These are phyloP conservation scores for Cladosporium sp. DNA, from an alignment of 2,329 filamentous ascomycete species.

Conservation along the genomic window DNA sequence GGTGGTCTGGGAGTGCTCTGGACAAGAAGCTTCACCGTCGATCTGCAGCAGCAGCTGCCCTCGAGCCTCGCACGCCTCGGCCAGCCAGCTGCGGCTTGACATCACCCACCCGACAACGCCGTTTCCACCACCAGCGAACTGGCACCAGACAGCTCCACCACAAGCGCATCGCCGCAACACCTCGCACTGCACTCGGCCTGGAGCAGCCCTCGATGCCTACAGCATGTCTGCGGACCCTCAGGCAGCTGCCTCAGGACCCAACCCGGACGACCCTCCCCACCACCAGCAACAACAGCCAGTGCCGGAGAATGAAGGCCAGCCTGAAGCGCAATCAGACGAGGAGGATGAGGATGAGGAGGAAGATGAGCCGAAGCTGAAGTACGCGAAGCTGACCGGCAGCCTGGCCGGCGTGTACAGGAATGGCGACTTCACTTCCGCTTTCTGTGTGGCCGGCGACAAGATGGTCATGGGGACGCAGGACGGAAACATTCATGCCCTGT, in stretches of 20 bases:
- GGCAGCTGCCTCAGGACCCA: slow-evolving; percentile 17
- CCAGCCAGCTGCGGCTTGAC: slow-evolving; percentile 5
- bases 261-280: slow-evolving; percentile 2
- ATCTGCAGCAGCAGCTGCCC: neutral
- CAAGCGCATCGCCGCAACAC: neutral
- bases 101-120: neutral
- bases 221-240: slow-evolving; percentile 32
- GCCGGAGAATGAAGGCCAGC: neutral
- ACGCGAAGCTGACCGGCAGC: slow-evolving; percentile 75
- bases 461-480: slow-evolving; percentile 97
- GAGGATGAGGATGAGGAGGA: slow-evolving; percentile 69
- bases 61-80: neutral
- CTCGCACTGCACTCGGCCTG: neutral
- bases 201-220: slow-evolving; percentile 11
- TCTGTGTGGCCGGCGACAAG: slow-evolving; percentile 88
- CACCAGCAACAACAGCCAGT: neutral
- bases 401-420: slow-evolving; percentile 81
- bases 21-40: neutral
- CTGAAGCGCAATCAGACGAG: neutral
- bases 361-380: slow-evolving; percentile 91
- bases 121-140: neutral
- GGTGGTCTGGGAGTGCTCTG: no score
- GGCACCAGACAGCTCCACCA: neutral
- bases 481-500: slow-evolving; percentile 87
- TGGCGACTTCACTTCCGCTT: slow-evolving; percentile 88